phyloP scores from a whole-genome alignment of 1,284 basidiomycete genomes.

The Melanopsichium pennsylvanicum region DNA sequence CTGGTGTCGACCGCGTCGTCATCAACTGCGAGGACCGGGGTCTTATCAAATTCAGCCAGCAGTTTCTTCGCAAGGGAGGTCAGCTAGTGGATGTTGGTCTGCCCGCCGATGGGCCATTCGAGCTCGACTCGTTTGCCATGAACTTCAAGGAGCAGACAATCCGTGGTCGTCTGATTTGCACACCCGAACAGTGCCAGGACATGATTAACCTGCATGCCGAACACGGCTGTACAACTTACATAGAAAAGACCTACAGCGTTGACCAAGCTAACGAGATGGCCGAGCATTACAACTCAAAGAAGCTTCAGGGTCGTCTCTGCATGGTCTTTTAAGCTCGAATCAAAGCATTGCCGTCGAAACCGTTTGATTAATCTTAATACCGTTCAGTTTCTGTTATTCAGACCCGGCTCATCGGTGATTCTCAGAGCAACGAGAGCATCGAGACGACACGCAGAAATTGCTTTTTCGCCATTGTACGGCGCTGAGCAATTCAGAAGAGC shows the following conservation, averaged over 20 bases:
- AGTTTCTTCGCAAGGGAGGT: constrained; percentile 55
- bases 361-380: too few species aligned
- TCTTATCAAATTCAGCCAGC: constrained; percentile 50
- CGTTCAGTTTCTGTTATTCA: too few species aligned
- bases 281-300: constrained; percentile 49
- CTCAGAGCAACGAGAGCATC: too few species aligned
- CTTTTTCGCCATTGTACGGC: too few species aligned
- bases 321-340: constrained; percentile 39
- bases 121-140: constrained; percentile 51
- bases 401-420: too few species aligned
- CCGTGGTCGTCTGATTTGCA: constrained; percentile 55
- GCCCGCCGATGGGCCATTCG: constrained; percentile 52
- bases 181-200: constrained; percentile 53
- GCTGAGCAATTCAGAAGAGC: too few species aligned
- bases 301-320: constrained; percentile 49
- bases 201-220: constrained; percentile 54
- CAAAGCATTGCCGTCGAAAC: too few species aligned
- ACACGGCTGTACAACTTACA: constrained; percentile 45
- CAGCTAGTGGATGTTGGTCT: constrained; percentile 54
- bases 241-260: constrained; percentile 57
- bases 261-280: constrained; percentile 54
- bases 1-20: constrained; percentile 56
- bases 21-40: constrained; percentile 49
- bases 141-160: constrained; percentile 61
- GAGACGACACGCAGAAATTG: too few species aligned